Conservation (phyloP, 352 stramenopile species). For the Globisporangium carolinianum region DNA sequence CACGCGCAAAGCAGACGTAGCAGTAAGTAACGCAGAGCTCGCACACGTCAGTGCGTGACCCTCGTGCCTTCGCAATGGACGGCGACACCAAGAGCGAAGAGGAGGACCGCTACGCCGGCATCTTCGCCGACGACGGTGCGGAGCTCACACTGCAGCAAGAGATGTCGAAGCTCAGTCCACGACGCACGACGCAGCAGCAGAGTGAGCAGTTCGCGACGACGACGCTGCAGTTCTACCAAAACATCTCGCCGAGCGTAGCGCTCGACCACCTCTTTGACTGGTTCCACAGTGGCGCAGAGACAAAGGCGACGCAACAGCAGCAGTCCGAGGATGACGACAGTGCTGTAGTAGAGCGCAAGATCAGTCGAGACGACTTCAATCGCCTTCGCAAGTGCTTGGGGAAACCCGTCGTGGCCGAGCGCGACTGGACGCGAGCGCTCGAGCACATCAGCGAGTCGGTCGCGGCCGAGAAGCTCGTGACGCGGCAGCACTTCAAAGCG, state of each 20-base stretch:
- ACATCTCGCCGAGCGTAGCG: constrained; percentile 36
- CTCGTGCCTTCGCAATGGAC: constrained; percentile 12
- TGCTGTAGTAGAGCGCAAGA: constrained; percentile 4
- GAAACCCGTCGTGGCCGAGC: constrained; percentile 14
- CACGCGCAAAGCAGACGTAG: no score
- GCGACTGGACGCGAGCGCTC: constrained; percentile 34
- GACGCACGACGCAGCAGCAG: constrained; percentile 14
- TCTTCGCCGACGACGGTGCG: constrained; percentile 23
- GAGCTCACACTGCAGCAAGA: constrained; percentile 21
- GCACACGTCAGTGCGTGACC: no score
- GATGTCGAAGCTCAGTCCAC: constrained; percentile 36
- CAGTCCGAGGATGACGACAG: neutral
- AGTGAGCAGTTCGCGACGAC: constrained; percentile 19
- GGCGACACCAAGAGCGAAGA: constrained; percentile 9
- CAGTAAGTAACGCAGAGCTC: no score
- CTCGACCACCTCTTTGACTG: constrained; percentile 35
- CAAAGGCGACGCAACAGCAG: neutral
- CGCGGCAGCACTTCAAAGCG: constrained; percentile 37
- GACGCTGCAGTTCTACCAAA: constrained; percentile 45
- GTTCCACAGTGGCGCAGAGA: constrained; percentile 15
- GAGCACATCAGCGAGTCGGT: constrained; percentile 22
- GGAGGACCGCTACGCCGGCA: constrained; percentile 21
- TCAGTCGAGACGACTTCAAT: constrained; percentile 30
- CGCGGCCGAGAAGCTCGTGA: constrained; percentile 13
- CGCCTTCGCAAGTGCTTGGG: constrained; percentile 28